phyloP scores from a whole-genome alignment of 805 yeast genomes.

The Clavispora vitiphila region DNA sequence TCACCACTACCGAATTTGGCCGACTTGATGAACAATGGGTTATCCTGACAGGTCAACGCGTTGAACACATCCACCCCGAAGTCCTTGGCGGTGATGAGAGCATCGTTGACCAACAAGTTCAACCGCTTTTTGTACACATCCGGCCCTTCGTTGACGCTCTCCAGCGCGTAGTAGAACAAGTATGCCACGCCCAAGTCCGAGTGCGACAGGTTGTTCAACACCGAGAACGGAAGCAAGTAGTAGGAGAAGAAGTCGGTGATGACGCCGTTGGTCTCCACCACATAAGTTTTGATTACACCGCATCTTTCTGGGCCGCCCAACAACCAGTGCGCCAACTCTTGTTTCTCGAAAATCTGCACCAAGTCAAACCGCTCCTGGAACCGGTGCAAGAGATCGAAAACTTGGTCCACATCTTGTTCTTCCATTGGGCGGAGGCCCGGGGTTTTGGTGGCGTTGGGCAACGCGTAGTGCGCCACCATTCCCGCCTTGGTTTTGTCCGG shows the following conservation, averaged over 20 bases:
- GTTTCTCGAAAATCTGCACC: constrained; percentile 60
- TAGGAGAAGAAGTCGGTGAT: constrained; percentile 89
- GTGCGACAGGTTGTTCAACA: constrained; percentile 60
- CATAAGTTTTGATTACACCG: constrained; percentile 72
- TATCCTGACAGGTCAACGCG: constrained; percentile 88
- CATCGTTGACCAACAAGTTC: constrained; percentile 59
- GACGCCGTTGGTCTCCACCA: constrained; percentile 62
- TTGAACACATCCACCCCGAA: constrained; percentile 84
- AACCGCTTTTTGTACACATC: constrained; percentile 54
- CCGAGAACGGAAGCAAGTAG: constrained; percentile 83
- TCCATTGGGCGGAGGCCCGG: constrained; percentile 56
- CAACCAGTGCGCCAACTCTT: constrained; percentile 79
- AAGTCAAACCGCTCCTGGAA: constrained; percentile 72
- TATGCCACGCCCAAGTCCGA: constrained; percentile 79
- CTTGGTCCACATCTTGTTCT: constrained; percentile 59
- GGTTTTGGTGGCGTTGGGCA: constrained; percentile 48
- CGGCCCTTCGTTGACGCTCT: constrained; percentile 28
- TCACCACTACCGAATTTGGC: constrained; percentile 92
- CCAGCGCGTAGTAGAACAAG: constrained; percentile 82
- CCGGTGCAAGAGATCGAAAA: constrained; percentile 49
- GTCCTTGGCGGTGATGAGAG: constrained; percentile 66
- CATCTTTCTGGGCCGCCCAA: constrained; percentile 43
- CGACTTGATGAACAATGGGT: constrained; percentile 72
- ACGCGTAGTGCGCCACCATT: constrained; percentile 57
- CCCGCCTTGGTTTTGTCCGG: constrained; percentile 58